Conservation (phyloP, 257 asterid genomes). For the Nyctanthes arbortristis region DNA sequence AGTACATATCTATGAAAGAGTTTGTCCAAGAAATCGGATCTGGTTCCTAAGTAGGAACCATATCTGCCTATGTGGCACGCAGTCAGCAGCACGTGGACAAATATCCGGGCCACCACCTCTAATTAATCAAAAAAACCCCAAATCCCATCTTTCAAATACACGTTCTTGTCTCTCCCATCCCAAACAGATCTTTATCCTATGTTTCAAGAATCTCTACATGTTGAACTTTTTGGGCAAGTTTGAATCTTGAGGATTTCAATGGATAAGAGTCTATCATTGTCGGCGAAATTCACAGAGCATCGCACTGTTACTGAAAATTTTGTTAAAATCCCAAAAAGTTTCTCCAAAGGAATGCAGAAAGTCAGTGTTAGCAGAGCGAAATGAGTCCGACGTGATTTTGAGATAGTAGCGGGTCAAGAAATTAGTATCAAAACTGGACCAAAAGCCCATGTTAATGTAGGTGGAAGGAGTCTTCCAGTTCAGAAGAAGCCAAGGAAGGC, state of each 20-base stretch:
- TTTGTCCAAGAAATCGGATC: no score
- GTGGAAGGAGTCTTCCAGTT: neutral
- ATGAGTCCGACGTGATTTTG: constrained; percentile 22
- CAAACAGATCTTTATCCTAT: no score
- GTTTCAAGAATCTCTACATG: no score
- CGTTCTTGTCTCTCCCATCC: no score
- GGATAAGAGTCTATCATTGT: constrained; percentile 13
- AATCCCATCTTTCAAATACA: no score
- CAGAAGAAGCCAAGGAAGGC: constrained; percentile 17
- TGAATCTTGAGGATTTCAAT: constrained; percentile 1
- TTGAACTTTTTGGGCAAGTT: no score
- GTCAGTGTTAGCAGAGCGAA: constrained; percentile 8
- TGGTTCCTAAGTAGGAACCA: no score
- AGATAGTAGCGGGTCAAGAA: constrained; percentile 23
- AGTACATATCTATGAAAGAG: no score
- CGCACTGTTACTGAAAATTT: constrained; percentile 4
- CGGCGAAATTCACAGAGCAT: constrained; percentile 31
- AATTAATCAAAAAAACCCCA: no score
- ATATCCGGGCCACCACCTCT: no score
- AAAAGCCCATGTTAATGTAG: neutral
- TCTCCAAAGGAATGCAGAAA: neutral
- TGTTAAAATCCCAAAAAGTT: constrained; percentile 3
- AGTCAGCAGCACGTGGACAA: no score
- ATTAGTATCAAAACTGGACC: constrained; percentile 12
- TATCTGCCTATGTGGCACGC: no score